Evolutionary conservation across 805 yeast species (phyloP).

Genomic region (Suhomyces kilbournensis): DNA sequence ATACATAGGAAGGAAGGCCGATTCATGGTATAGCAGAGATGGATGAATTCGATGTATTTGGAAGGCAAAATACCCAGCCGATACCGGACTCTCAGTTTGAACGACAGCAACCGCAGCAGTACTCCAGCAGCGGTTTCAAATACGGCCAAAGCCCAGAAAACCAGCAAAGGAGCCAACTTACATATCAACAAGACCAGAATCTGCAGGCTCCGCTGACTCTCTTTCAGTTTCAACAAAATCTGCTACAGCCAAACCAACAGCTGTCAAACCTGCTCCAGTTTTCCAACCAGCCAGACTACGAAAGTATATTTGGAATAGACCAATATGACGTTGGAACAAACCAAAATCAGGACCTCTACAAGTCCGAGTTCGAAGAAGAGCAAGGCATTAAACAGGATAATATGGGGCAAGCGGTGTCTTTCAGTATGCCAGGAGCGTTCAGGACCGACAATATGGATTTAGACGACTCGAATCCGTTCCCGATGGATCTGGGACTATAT

Average conservation of each 20-base stretch:
- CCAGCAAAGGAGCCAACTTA: not conserved
- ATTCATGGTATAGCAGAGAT: not conserved
- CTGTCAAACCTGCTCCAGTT: conserved; percentile 1
- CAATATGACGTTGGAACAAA: conserved; percentile 1
- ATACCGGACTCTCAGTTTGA: not conserved
- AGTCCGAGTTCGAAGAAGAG: not conserved
- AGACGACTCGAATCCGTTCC: conserved; percentile 37
- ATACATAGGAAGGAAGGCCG: not conserved
- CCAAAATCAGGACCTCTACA: not conserved
- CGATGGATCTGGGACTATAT: conserved; percentile 28
- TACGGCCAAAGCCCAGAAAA: not conserved
- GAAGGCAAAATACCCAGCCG: not conserved
- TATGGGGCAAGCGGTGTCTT: conserved; percentile 5
- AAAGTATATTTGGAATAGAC: conserved; percentile 5
- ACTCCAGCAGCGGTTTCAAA: not conserved
- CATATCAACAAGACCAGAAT: not conserved
- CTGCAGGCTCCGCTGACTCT: not conserved
- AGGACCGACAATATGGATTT: conserved; percentile 29
- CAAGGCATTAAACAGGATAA: not conserved
- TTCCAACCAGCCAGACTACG: conserved; percentile 5
- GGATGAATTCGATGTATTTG: conserved; percentile 4
- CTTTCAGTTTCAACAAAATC: not conserved
- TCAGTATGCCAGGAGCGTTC: conserved; percentile 30
- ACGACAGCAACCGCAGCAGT: not conserved
- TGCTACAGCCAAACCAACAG: not conserved